Base-by-base conservation (phyloP, 75 land plant genomes). In the Cupressus sempervirens region DNA sequence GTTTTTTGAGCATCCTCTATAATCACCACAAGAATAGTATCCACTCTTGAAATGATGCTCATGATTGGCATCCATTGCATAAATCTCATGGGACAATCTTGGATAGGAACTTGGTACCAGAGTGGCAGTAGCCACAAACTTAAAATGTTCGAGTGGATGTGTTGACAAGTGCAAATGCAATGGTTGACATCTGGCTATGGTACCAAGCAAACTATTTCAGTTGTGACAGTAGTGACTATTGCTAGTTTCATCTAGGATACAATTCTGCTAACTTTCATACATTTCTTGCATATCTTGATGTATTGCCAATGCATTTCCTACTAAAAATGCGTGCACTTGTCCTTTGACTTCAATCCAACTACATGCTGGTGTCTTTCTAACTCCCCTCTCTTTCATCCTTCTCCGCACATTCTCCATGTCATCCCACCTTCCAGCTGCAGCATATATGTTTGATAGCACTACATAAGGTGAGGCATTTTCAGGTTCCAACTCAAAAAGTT, bases 371-470 rank as follows among this genome's bases (percentile, higher is more conserved):
- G 36, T 32, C 74, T 72, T 72, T 32, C 32, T 72, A 9, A 72
- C 35, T 12, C 74, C 74, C 74, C 3, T 72, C 32, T 72, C 74
- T 32, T 72, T 72, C 74, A 72, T 72, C 74, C 15, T 72, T 12
- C 74, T 72, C 74, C 35, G 74, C 74, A 72, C 36, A 23, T 72
- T 72, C 32, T 72, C 35, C 32, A 32, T 32, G 36, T 72, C 74
- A 32, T 72, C 36, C 74, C 74, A 72, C 35, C 74, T 72, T 10
- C 74, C 74, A 72, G 74, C 74, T 72, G 35, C 36, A 72, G 35
- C 74, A 72, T 72, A 72, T 32, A 72, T 32, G 74, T 72, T 72
- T 72, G 74, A 72, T 72, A 72, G 74, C 15, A 72, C 35, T 15
- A 72, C 74, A 72, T 72, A 72, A 32, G 74, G 35, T 35, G 35